Evolutionary conservation across 177 flowering plant species (phyloP).

Genomic region (Vitis hybrid): DNA sequence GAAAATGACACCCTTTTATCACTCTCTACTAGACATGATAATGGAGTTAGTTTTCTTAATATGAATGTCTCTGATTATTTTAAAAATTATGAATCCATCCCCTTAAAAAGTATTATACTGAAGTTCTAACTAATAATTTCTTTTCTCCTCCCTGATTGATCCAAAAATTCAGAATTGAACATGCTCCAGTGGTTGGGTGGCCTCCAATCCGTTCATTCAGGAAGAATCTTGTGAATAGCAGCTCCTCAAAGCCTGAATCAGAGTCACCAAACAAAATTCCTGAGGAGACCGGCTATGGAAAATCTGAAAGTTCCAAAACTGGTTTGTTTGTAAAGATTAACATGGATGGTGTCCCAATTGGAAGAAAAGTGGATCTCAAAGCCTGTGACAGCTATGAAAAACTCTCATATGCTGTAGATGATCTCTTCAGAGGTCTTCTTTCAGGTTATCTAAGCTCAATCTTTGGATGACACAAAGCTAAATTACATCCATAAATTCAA

Average conservation of each 20-base stretch:
- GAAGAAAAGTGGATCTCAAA: constrained; percentile 75
- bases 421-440: constrained; percentile 81
- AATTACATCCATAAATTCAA: background rate
- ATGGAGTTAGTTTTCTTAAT: too few species aligned
- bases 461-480: background rate
- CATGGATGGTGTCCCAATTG: constrained; percentile 88
- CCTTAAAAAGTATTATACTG: too few species aligned
- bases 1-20: too few species aligned
- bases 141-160: too few species aligned
- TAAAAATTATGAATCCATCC: too few species aligned
- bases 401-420: constrained; percentile 65
- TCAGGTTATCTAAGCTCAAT: constrained; percentile 50
- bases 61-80: too few species aligned
- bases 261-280: constrained; percentile 33
- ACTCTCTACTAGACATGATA: too few species aligned
- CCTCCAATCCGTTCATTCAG: constrained; percentile 91
- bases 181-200: constrained; percentile 95
- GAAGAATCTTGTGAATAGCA: constrained; percentile 72
- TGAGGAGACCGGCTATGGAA: constrained; percentile 19
- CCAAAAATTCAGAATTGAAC: constrained; percentile 44
- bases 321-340: constrained; percentile 81
- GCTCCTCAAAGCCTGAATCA: constrained; percentile 44
- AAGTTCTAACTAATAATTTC: too few species aligned
- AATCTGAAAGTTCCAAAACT: constrained; percentile 36
- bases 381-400: constrained; percentile 65